Conservation (phyloP, 2,329 filamentous ascomycete genomes). For the Ceratocystiopsis brevicomis region DNA sequence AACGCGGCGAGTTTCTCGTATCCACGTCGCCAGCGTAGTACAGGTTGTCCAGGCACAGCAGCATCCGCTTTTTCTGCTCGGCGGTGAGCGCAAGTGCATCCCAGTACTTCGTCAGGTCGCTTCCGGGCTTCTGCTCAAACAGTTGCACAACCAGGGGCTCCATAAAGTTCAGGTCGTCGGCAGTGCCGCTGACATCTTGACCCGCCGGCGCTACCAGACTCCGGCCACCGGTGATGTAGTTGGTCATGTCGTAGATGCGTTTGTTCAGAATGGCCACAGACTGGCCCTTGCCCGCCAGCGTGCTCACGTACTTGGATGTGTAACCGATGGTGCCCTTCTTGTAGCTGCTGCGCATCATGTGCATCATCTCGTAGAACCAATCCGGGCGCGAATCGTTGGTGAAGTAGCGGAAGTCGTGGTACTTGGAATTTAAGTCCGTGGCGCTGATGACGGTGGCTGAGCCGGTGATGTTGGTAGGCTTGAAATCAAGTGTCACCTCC, state of each 20-base stretch:
- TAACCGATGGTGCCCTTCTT: slow-evolving; percentile 80
- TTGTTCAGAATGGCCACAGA: slow-evolving; percentile 61
- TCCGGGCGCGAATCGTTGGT: slow-evolving; percentile 68
- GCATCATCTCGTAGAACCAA: slow-evolving; percentile 86
- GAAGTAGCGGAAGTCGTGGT: slow-evolving; percentile 83
- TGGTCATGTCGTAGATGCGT: slow-evolving; percentile 75
- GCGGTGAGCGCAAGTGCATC: slow-evolving; percentile 39
- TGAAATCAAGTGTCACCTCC: slow-evolving; percentile 71
- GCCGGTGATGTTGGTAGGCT: slow-evolving; percentile 54
- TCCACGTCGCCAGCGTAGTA: slow-evolving; percentile 90
- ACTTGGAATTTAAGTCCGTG: slow-evolving; percentile 55
- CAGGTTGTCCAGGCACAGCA: slow-evolving; percentile 73
- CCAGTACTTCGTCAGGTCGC: slow-evolving; percentile 74
- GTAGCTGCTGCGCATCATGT: slow-evolving; percentile 56
- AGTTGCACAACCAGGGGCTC: slow-evolving; percentile 51
- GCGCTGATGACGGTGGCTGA: slow-evolving; percentile 43
- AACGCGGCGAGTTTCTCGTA: slow-evolving; percentile 69
- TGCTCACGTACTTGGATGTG: slow-evolving; percentile 56
- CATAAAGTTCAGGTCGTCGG: slow-evolving; percentile 56
- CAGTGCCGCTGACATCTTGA: slow-evolving; percentile 22
- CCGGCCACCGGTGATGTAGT: slow-evolving; percentile 61
- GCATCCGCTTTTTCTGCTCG: slow-evolving; percentile 46
- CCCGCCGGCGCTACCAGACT: slow-evolving; percentile 38
- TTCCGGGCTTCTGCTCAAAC: slow-evolving; percentile 57
- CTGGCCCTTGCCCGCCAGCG: slow-evolving; percentile 43